Evolutionary conservation across 345 rosid species (phyloP), one percentile per base, ranked within the genome.

Genomic region (Aquilaria yunnanensis): DNA sequence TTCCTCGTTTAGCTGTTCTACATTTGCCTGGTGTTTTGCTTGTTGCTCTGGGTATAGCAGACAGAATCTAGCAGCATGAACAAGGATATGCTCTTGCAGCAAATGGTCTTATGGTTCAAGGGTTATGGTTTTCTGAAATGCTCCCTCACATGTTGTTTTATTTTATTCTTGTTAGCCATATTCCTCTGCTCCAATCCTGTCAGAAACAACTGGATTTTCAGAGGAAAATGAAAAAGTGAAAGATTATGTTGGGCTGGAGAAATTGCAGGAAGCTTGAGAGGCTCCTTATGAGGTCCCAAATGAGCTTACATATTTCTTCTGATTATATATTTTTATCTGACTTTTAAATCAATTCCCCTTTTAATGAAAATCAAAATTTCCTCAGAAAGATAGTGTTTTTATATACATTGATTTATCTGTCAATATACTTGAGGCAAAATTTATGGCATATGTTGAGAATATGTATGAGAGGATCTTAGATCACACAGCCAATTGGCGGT

Each of bases 51-150:
- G 67, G 68, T 63, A 57, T 71, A 74, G 83, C 76, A 70, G 76
- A 71, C 76, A 79, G 70, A 71, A 79, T 71, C 80, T 69, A 68
- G 69, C 78, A 73, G 11, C 62, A 47, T 67, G 12, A 63, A 56
- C 45, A 37, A n/a, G 61, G 37, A 31, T 14, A 33, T 33, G 30
- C 47, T 52, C 47, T 52, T 65, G 54, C 49, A 48, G 64, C 48
- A 30, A 55, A 67, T 59, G 58, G 45, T 65, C 68, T 68, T 54
- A 41, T 61, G 9, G 45, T 31, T 12, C 37, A 31, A 12, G 37
- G 29, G 11, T 72, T 13, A 11, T 61, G 11, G 12, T 30, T 16
- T 37, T 56, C 50, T 51, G 31, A 37, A 47, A 3, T 32, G 51
- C 51, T n/a, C 32, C 51, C 9, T 37, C 13, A 5, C 51, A 16